Evolutionary conservation across 345 rosid species (phyloP).

Genomic region (Geranium rotundifolium): DNA sequence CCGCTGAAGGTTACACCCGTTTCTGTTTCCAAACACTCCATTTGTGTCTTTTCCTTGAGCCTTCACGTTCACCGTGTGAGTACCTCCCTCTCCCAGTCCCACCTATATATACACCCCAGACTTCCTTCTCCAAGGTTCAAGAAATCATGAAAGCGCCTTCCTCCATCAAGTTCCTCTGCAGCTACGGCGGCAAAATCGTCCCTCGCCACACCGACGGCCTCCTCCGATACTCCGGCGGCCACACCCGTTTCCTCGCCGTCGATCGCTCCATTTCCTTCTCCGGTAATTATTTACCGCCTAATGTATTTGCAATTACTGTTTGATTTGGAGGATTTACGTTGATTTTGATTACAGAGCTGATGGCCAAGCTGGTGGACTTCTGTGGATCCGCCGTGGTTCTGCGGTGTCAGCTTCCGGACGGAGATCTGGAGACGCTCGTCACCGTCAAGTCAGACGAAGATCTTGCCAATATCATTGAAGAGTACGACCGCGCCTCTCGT

Average conservation of each 20-base stretch:
- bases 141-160: conserved; percentile 2
- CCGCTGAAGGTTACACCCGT: too few species aligned
- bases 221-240: conserved; percentile 80
- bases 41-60: not conserved
- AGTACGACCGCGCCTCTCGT: conserved; percentile 27
- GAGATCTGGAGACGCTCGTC: conserved; percentile 68
- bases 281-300: too few species aligned
- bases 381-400: conserved; percentile 46
- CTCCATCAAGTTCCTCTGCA: conserved; percentile 63
- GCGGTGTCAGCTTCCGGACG: conserved; percentile 57
- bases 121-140: not conserved
- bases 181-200: conserved; percentile 63
- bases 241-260: conserved; percentile 70
- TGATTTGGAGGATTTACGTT: not conserved
- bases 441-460: conserved; percentile 77
- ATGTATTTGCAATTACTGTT: not conserved
- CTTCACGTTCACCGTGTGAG: not conserved
- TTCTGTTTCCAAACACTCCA: not conserved
- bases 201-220: conserved; percentile 64
- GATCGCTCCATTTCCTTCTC: conserved; percentile 46
- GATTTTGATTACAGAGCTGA: conserved; percentile 23
- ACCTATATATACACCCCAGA: conserved; percentile 4
- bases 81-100: not conserved
- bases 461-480: conserved; percentile 34
- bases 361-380: conserved; percentile 48